phyloP scores from a whole-genome alignment of 108 stramenopile genomes.

The Nannochloropsis oceanica region DNA sequence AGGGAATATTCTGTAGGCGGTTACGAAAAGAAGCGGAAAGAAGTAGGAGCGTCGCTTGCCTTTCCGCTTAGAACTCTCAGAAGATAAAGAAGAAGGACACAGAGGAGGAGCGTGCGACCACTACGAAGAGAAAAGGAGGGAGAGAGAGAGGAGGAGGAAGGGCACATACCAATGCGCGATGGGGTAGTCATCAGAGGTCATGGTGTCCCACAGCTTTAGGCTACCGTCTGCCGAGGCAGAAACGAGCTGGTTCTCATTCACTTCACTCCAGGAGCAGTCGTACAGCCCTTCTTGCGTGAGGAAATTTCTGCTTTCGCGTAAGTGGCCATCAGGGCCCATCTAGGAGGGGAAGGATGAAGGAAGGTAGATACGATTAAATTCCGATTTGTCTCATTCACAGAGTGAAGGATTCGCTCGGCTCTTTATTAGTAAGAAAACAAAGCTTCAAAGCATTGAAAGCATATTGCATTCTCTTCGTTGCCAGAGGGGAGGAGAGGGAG shows the following conservation, averaged over 20 bases:
- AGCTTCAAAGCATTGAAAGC: no score
- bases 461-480: no score
- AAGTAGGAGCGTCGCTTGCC: no score
- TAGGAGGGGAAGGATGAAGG: background rate
- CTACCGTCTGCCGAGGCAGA: conserved; percentile 29
- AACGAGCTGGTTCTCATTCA: conserved; percentile 26
- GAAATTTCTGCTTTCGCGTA: conserved; percentile 22
- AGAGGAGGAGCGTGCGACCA: background rate
- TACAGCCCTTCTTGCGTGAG: conserved; percentile 34
- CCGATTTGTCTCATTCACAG: background rate
- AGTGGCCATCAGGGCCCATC: background rate
- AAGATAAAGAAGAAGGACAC: background rate
- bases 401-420: background rate
- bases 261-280: conserved; percentile 36
- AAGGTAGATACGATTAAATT: background rate
- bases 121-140: background rate
- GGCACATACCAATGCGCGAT: conserved; percentile 28
- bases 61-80: background rate
- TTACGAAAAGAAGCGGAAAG: no score
- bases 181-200: conserved; percentile 27
- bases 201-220: conserved; percentile 30
- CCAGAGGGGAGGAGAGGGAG: no score
- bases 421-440: no score
- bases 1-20: background rate
- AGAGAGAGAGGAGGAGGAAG: background rate